Evolutionary conservation across 2,329 filamentous ascomycete genomes (phyloP).

Genomic region (Hypoxylon sp.): DNA sequence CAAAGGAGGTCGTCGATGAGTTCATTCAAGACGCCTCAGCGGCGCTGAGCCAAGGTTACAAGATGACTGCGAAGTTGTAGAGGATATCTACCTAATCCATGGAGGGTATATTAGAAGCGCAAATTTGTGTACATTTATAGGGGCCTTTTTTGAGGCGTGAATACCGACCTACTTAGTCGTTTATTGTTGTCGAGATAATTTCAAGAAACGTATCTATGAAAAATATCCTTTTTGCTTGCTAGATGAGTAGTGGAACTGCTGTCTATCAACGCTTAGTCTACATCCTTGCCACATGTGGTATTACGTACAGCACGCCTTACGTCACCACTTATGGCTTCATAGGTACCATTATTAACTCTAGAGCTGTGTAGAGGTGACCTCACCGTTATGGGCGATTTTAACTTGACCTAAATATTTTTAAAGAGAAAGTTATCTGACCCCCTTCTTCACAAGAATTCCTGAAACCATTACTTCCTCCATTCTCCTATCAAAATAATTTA

Average conservation of each 20-base stretch:
- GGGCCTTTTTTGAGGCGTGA: conserved; percentile 1
- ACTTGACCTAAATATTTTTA: not conserved
- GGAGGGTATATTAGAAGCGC: not conserved
- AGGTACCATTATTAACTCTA: conserved; percentile 13
- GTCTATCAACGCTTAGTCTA: conserved; percentile 1
- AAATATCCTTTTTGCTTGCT: too few relatives aligned
- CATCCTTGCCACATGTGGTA: conserved; percentile 43
- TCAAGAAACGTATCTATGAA: not conserved
- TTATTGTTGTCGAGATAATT: not conserved
- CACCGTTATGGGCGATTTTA: conserved; percentile 16
- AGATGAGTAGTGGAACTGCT: conserved; percentile 16
- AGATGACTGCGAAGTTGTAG: conserved; percentile 80
- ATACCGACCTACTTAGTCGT: conserved; percentile 8
- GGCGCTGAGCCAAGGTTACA: conserved; percentile 77
- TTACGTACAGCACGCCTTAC: conserved; percentile 40
- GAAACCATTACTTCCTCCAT: not conserved
- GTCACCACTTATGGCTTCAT: conserved; percentile 46
- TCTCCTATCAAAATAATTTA: not conserved
- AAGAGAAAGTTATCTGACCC: not conserved
- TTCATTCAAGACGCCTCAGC: conserved; percentile 86
- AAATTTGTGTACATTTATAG: conserved; percentile 25
- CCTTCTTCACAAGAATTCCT: not conserved
- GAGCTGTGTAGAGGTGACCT: conserved; percentile 25
- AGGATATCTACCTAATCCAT: not conserved
- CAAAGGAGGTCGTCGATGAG: conserved; percentile 94